A percentile compares a stretch with the other conserved stretches of the same genome.
phyloP scores from a whole-genome alignment of 352 stramenopile genomes.

The Phytophthora sojae region DNA sequence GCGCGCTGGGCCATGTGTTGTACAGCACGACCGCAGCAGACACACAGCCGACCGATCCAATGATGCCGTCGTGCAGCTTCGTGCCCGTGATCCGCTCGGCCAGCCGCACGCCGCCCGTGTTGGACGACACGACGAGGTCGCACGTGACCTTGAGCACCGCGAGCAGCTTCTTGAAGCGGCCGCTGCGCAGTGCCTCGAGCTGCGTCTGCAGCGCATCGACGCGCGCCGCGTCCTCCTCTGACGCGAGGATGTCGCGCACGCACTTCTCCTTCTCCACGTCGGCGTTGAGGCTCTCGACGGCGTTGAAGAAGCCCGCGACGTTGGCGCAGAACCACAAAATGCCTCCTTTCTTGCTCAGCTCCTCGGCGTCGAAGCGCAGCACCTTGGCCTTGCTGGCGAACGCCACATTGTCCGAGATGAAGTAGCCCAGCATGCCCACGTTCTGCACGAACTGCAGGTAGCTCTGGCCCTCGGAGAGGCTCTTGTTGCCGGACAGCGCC shows the following conservation, averaged over 20 bases:
- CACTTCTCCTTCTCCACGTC: constrained; percentile 87
- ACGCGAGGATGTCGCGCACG: constrained; percentile 71
- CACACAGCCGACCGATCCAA: constrained; percentile 80
- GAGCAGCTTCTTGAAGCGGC: constrained; percentile 84
- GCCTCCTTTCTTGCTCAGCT: constrained; percentile 71
- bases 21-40: constrained; percentile 87
- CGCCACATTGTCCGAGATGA: constrained; percentile 88
- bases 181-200: constrained; percentile 63
- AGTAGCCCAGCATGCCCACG: constrained; percentile 86
- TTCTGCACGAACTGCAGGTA: constrained; percentile 86
- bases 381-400: constrained; percentile 87
- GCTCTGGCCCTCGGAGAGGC: constrained; percentile 47
- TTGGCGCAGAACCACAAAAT: constrained; percentile 89
- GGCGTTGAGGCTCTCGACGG: constrained; percentile 74
- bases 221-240: constrained; percentile 68
- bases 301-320: constrained; percentile 78
- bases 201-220: constrained; percentile 64
- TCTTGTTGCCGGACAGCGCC: constrained; percentile 64
- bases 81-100: constrained; percentile 78
- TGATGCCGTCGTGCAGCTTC: constrained; percentile 88
- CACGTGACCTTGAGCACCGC: constrained; percentile 86
- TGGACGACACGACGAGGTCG: constrained; percentile 88
- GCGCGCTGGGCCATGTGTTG: constrained; percentile 76
- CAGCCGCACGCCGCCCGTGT: constrained; percentile 80
- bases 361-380: constrained; percentile 66